Conservation (phyloP, 2,329 filamentous ascomycete genomes). For the Cytospora schulzeri region DNA sequence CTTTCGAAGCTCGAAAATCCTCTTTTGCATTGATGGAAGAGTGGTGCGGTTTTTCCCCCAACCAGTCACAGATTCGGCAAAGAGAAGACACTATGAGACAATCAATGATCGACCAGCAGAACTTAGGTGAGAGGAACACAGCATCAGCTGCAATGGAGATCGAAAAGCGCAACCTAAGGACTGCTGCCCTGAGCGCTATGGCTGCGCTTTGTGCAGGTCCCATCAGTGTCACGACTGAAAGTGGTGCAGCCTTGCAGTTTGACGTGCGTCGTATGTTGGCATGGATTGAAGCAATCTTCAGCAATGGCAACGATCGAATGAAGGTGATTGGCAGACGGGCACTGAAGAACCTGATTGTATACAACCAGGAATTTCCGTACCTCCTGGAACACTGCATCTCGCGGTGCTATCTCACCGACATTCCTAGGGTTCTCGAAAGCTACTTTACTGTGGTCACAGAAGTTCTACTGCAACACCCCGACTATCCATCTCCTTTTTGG, state of each 20-base stretch:
- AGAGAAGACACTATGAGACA: slow-evolving; percentile 87
- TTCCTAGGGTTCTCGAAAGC: slow-evolving; percentile 83
- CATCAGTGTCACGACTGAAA: slow-evolving; percentile 85
- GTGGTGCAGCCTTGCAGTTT: slow-evolving; percentile 84
- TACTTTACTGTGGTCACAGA: slow-evolving; percentile 93
- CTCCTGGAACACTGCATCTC: slow-evolving; percentile 88
- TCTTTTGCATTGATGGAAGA: slow-evolving; percentile 97
- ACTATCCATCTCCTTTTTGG: slow-evolving; percentile 87
- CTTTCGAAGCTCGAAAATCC: slow-evolving; percentile 93
- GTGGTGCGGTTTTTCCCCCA: slow-evolving; percentile 97
- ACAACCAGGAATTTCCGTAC: slow-evolving; percentile 86
- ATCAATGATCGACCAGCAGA: slow-evolving; percentile 78
- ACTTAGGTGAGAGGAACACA: slow-evolving; percentile 72
- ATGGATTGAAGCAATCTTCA: slow-evolving; percentile 96
- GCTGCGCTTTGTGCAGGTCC: slow-evolving; percentile 86
- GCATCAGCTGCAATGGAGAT: slow-evolving; percentile 93
- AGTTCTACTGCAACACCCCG: slow-evolving; percentile 79
- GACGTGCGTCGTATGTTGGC: slow-evolving; percentile 89
- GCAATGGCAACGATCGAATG: slow-evolving; percentile 85
- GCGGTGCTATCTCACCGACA: slow-evolving; percentile 83
- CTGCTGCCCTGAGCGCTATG: slow-evolving; percentile 92
- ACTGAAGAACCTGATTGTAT: slow-evolving; percentile 83
- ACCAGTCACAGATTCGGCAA: slow-evolving; percentile 78
- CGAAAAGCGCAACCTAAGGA: slow-evolving; percentile 89
- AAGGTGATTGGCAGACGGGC: slow-evolving; percentile 88